Base-by-base conservation (phyloP, 2,329 filamentous ascomycete genomes). In the Neopestalotiopsis rosae region DNA sequence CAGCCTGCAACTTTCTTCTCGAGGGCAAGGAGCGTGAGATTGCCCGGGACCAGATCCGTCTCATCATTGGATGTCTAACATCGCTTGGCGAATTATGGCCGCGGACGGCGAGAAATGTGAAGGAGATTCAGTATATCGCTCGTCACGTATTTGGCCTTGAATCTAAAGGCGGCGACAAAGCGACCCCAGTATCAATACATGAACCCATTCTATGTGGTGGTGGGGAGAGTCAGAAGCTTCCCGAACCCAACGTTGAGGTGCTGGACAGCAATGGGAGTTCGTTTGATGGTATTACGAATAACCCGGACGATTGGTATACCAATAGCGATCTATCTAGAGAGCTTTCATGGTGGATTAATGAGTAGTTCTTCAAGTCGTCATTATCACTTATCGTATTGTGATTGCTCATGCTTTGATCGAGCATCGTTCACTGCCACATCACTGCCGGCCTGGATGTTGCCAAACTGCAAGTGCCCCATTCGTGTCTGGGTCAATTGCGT, bases 1-100 rank as follows among this genome's bases (percentile, higher is more conserved):
- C 82, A 0, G 81, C 81, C 2, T 83, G 81, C 69, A 77, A 74
- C 14, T 79, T 75, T 65, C 67, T 80, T 28, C 69, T 83, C n/a
- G 73, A 72, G 7, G 78, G 76, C 0, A 72, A 74, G 32, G 74
- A 80, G 17, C 70, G 83, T 5, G 71, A 75, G 1, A 74, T 80
- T 1, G 80, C 80, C n/a, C 74, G 82, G 68, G 77, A 81, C 30
- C 81, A 84, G 71, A 81, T 84, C 28, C 78, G 81, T 5, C 76
- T 83, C 74, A 80, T 72, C 4, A 79, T 84, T n/a, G 82, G 81
- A 0, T 83, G 78, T 67, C 74, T 83, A 9, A 79, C 78, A 69
- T 71, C 73, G 4, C 49, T 83, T 61, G 81, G 75, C 1, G 74
- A 77, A 6, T n/a, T 80, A 1, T 83, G 82, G 82, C 77, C 81